Evolutionary conservation across 2,329 filamentous ascomycete species (phyloP).

Genomic region (Fusarium torulosum): DNA sequence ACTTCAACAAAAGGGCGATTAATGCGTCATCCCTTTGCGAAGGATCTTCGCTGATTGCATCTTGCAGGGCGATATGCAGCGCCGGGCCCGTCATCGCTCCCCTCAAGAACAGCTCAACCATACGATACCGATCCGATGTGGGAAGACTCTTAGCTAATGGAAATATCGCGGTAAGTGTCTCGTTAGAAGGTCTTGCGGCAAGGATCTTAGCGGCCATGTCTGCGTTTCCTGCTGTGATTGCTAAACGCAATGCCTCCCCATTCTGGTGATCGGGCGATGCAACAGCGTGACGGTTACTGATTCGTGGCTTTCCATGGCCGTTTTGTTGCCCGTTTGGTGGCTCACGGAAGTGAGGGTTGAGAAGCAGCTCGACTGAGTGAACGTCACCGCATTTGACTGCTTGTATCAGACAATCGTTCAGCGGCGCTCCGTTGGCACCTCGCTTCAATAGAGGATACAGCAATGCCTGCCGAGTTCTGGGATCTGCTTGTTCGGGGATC

Average conservation of each 20-base stretch:
- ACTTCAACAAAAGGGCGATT: constrained; percentile 64
- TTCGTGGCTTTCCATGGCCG: constrained; percentile 45
- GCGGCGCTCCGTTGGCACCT: constrained; percentile 61
- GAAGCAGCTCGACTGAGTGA: constrained; percentile 61
- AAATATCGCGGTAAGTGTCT: constrained; percentile 64
- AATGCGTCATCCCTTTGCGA: constrained; percentile 63
- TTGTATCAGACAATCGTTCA: constrained; percentile 65
- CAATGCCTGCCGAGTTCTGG: constrained; percentile 60
- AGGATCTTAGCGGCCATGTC: constrained; percentile 62
- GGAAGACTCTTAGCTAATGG: constrained; percentile 61
- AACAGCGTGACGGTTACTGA: constrained; percentile 60
- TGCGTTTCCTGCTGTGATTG: constrained; percentile 60
- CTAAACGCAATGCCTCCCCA: constrained; percentile 64
- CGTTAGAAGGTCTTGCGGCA: constrained; percentile 58
- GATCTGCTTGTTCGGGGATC: constrained; percentile 61
- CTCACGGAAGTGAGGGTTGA: constrained; percentile 62
- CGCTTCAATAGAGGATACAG: constrained; percentile 62
- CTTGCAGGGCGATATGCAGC: constrained; percentile 64
- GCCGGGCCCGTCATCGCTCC: constrained; percentile 61
- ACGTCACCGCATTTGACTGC: constrained; percentile 63
- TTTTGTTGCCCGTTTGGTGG: constrained; percentile 34
- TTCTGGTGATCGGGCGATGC: constrained; percentile 66
- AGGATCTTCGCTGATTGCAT: constrained; percentile 63
- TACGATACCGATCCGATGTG: constrained; percentile 58
- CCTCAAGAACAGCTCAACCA: constrained; percentile 64